phyloP scores from a whole-genome alignment of 495 filamentous ascomycete species.

The Coniosporium apollinis region DNA sequence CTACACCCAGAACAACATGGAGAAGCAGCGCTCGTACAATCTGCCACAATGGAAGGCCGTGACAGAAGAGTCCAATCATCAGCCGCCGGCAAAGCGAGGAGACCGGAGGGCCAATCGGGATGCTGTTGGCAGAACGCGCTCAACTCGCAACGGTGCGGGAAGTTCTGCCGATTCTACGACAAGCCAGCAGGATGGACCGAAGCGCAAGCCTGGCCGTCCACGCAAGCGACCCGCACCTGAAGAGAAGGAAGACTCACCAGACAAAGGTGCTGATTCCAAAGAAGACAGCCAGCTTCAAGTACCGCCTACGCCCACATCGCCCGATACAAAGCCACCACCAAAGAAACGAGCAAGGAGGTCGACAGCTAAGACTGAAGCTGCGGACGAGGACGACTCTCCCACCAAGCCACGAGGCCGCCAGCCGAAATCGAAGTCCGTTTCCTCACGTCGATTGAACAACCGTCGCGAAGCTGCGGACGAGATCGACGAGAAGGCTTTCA shows the following conservation, averaged over 20 bases:
- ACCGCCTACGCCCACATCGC: conserved; percentile 11
- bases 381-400: conserved; percentile 10
- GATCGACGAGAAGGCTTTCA: conserved; percentile 74
- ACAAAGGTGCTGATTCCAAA: conserved; percentile 5
- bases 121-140: conserved; percentile 31
- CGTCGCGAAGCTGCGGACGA: conserved; percentile 52
- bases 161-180: too few relatives aligned
- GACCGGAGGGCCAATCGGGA: conserved; percentile 68
- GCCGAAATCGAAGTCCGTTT: conserved; percentile 35
- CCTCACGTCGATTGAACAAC: conserved; percentile 64
- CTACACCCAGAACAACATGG: conserved; percentile 89
- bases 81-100: conserved; percentile 85
- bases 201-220: conserved; percentile 14
- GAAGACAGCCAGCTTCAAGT: conserved; percentile 1
- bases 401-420: conserved; percentile 23
- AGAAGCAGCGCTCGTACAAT: conserved; percentile 90
- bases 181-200: background rate
- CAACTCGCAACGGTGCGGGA: too few relatives aligned
- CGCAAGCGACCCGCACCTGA: conserved; percentile 2
- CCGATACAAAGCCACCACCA: conserved; percentile 5
- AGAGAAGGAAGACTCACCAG: background rate
- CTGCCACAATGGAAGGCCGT: conserved; percentile 87
- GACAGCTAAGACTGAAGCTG: conserved; percentile 10
- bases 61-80: conserved; percentile 84
- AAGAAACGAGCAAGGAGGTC: conserved; percentile 4